Conservation (phyloP, 352 stramenopile genomes). For the Phytophthora rubi region DNA sequence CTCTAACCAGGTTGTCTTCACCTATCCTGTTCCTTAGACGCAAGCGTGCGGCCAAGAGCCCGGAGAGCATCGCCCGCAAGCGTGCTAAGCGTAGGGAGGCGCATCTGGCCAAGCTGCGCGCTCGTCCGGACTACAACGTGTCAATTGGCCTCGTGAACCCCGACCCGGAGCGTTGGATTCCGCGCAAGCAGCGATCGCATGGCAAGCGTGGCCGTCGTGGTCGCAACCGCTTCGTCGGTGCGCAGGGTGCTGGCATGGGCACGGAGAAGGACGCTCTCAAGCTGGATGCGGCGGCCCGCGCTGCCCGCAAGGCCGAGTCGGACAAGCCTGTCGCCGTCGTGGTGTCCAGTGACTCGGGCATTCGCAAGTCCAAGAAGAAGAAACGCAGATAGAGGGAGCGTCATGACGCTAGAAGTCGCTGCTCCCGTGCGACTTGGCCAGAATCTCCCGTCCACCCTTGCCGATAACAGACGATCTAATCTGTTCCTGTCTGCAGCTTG, state of each 20-base stretch:
- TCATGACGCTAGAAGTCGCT: conserved; percentile 15
- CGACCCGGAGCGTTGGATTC: conserved; percentile 86
- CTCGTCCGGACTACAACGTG: conserved; percentile 77
- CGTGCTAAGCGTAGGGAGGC: conserved; percentile 72
- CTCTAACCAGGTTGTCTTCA: background rate
- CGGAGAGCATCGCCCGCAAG: conserved; percentile 75
- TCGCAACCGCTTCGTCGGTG: conserved; percentile 85
- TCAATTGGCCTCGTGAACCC: conserved; percentile 79
- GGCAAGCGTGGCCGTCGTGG: conserved; percentile 76
- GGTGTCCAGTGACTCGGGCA: conserved; percentile 62
- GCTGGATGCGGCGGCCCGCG: conserved; percentile 80
- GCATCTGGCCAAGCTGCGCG: conserved; percentile 63
- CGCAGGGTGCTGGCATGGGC: conserved; percentile 78
- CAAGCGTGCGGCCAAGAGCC: conserved; percentile 77
- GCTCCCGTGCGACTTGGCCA: conserved; percentile 8
- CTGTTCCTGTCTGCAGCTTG: conserved; percentile 26
- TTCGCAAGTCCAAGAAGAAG: conserved; percentile 89
- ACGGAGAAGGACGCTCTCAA: conserved; percentile 85
- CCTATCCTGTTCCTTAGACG: conserved; percentile 36
- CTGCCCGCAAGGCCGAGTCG: conserved; percentile 65
- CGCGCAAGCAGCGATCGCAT: conserved; percentile 85
- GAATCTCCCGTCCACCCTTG: conserved; percentile 11
- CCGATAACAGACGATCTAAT: conserved; percentile 26
- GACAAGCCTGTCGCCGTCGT: conserved; percentile 69
- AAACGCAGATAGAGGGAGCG: conserved; percentile 73